Evolutionary conservation across 768 basidiomycete species (phyloP), one percentile per base, ranked within the genome.

Genomic region (Tulasnella sp.): DNA sequence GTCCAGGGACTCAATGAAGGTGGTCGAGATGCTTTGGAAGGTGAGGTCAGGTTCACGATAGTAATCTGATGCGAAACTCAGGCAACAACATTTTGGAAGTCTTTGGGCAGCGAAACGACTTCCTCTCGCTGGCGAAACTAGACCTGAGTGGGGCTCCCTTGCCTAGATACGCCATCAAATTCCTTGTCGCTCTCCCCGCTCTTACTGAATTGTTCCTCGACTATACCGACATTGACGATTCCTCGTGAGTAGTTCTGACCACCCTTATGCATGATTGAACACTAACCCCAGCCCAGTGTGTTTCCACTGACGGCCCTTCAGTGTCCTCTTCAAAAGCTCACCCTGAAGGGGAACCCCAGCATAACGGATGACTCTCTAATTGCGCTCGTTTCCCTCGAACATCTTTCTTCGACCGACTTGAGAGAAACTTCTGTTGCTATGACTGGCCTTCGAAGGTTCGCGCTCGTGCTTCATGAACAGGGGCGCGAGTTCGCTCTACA

Each of bases 1-100:
- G 31, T 40, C 12, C 40, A 78, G 9, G 77, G 77, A 20, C 40
- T 78, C n/a, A 78, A 78, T 31, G 77, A 78, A 72, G 77, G 58
- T 20, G 60, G 54, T 24, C 77, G 58, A n/a, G 77, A 78, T 64
- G 77, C 58, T 24, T 34, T 78, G 4, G 28, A 69, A 34, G 77
- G 77, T 78, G 64, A n/a, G 77, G 22, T 5, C 9, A 9, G 4
- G 16, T 12, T n/a, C 18, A 54, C 37, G 58, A 72, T 78, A 2
- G 37, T 7, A 5, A n/a, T 37, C 37, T 8, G 42, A 42, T 7
- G 41, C 12, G 11, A 7, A 18, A 14, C 54, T 41, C 41, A 42
- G 22, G 9, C 31, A 1, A 22, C 37, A 37, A 37, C 44, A 40
- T n/a, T 6, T 60, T 20, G 28, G 60, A 48, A 78, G 77, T 58